These are phyloP conservation scores for Aspergillus sp. DNA, from an alignment of 2,329 filamentous ascomycete genomes.

Conservation along the genomic window DNA sequence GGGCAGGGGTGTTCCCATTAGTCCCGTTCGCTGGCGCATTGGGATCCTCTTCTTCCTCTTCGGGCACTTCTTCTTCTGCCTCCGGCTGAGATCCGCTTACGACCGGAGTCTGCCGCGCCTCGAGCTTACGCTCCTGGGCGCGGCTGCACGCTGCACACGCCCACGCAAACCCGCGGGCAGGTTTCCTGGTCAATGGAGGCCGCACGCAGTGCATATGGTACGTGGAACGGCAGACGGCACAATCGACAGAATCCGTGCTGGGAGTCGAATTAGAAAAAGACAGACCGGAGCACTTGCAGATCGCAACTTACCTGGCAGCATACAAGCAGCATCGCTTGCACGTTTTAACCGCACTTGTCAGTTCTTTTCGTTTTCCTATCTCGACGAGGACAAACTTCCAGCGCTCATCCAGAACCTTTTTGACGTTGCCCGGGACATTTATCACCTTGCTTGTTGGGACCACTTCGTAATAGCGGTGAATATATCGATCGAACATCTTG, in stretches of 20 bases:
- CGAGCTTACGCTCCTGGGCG: constrained; percentile 85
- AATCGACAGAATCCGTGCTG: constrained; percentile 91
- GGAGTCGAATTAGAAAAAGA: constrained; percentile 15
- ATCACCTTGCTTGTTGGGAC: constrained; percentile 87
- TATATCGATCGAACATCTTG: constrained; percentile 95
- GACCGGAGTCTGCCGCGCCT: constrained; percentile 77
- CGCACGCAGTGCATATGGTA: constrained; percentile 99
- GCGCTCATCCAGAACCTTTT: constrained; percentile 87
- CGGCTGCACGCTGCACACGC: constrained; percentile 92
- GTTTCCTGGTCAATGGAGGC: constrained; percentile 86
- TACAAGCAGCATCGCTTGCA: constrained; percentile 89
- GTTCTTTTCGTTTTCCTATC: constrained; percentile 83
- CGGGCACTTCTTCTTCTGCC: constrained; percentile 55
- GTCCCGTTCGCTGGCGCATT: constrained; percentile 45
- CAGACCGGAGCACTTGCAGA: constrained; percentile 9
- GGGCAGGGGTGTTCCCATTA: constrained; percentile 55
- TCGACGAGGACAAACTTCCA: constrained; percentile 97
- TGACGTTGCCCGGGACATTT: constrained; percentile 91
- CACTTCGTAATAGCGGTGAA: constrained; percentile 94
- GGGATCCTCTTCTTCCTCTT: constrained; percentile 66
- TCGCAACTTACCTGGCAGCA: constrained; percentile 68
- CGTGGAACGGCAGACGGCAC: constrained; percentile 85
- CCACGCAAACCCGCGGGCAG: constrained; percentile 95
- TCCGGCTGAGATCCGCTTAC: constrained; percentile 47
- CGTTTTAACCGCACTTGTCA: constrained; percentile 89